Evolutionary conservation across 1,139 yeast species (phyloP).

Genomic region (Kodamaea fungicola): DNA sequence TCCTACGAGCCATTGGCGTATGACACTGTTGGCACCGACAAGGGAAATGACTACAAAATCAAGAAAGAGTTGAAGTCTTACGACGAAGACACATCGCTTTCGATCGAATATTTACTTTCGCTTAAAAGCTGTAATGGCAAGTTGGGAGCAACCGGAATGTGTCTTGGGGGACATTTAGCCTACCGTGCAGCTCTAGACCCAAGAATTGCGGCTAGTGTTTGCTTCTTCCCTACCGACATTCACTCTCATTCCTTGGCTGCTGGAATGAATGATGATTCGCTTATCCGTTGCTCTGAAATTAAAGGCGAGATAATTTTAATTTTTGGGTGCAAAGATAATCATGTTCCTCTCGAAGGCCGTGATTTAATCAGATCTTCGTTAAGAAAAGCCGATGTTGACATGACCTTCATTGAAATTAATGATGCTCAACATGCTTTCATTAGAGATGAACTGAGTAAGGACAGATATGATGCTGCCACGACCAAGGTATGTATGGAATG

Average conservation of each 20-base stretch:
- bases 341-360: conserved; percentile 76
- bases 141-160: conserved; percentile 84
- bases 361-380: conserved; percentile 65
- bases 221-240: conserved; percentile 81
- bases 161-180: conserved; percentile 83
- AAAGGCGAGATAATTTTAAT: conserved; percentile 62
- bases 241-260: conserved; percentile 64
- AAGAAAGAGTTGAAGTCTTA: conserved; percentile 67
- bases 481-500: conserved; percentile 67
- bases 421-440: conserved; percentile 85
- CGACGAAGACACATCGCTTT: conserved; percentile 68
- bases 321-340: conserved; percentile 77
- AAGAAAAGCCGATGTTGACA: conserved; percentile 55
- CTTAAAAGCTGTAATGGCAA: conserved; percentile 68
- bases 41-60: conserved; percentile 66
- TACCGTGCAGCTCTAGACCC: conserved; percentile 68
- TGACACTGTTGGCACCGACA: conserved; percentile 72
- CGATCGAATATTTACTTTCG: conserved; percentile 58
- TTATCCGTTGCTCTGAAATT: conserved; percentile 52
- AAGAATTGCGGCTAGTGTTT: conserved; percentile 63
- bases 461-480: conserved; percentile 74
- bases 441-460: conserved; percentile 75
- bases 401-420: conserved; percentile 70
- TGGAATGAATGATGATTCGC: conserved; percentile 61
- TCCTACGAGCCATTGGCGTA: conserved; percentile 63